phyloP scores from a whole-genome alignment of 2,329 filamentous ascomycete genomes.

The Beauveria sp. region DNA sequence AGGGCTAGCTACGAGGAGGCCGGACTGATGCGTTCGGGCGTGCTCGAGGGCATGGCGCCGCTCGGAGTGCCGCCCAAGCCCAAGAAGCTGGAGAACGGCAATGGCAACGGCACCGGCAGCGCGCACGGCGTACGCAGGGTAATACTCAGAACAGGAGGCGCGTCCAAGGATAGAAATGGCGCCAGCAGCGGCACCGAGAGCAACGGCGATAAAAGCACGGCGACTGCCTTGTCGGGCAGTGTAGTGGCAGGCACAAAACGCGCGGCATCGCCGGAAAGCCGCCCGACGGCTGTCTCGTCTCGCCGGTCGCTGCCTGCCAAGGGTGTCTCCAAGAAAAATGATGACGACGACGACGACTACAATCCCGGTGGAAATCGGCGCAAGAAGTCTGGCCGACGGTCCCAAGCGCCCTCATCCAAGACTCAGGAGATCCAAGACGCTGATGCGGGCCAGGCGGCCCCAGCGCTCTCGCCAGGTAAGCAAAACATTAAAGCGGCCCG shows the following conservation, averaged over 20 bases:
- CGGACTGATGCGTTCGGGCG: constrained; percentile 64
- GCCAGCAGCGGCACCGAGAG: constrained; percentile 18
- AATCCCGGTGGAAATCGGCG: constrained; percentile 30
- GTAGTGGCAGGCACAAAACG: constrained; percentile 6
- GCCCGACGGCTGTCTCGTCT: constrained; percentile 15
- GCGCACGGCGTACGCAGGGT: constrained; percentile 33
- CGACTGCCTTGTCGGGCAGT: constrained; percentile 8
- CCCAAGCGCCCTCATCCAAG: constrained; percentile 1
- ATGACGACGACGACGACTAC: constrained; percentile 37
- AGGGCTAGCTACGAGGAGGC: constrained; percentile 72
- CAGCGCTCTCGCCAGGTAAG: constrained; percentile 8
- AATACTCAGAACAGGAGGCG: constrained; percentile 33
- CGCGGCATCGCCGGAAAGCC: constrained; percentile 10
- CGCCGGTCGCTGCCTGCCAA: constrained; percentile 17
- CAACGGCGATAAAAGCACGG: neutral
- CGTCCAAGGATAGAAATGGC: constrained; percentile 17
- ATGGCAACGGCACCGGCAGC: constrained; percentile 8
- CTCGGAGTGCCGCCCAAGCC: constrained; percentile 65
- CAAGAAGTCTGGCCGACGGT: constrained; percentile 17
- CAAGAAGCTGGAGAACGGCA: constrained; percentile 28
- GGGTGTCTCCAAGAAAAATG: constrained; percentile 23
- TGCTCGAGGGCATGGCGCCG: constrained; percentile 77
- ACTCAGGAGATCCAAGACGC: constrained; percentile 15
- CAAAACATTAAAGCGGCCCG: neutral
- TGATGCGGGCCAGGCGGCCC: neutral